These are phyloP conservation scores for Geosmithia putterillii DNA, from an alignment of 2,329 filamentous ascomycete genomes.

Conservation along the genomic window DNA sequence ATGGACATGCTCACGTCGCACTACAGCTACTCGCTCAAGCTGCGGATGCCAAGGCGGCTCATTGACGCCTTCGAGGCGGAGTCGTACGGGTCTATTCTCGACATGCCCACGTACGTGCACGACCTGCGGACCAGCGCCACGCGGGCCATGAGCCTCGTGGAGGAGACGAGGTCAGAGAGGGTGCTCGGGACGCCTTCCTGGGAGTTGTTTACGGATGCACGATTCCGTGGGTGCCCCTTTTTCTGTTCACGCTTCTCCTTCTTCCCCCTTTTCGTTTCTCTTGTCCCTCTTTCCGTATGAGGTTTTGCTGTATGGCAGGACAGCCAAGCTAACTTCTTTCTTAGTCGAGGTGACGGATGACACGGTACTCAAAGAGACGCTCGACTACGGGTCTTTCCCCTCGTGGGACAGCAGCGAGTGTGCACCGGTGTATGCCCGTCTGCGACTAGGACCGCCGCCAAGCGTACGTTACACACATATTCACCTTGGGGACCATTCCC, in stretches of 20 bases:
- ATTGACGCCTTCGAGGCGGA: slow-evolving; percentile 35
- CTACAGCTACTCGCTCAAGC: slow-evolving; percentile 31
- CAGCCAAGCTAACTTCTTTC: background rate
- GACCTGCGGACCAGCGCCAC: slow-evolving; percentile 36
- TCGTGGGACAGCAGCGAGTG: slow-evolving; percentile 26
- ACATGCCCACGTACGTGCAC: slow-evolving; percentile 30
- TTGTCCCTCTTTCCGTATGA: background rate
- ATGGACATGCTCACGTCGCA: slow-evolving; percentile 30
- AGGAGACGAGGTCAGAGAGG: slow-evolving; percentile 34
- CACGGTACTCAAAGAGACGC: slow-evolving; percentile 25
- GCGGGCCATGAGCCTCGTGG: slow-evolving; percentile 36
- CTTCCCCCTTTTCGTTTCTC: background rate
- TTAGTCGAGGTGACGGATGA: slow-evolving; percentile 28
- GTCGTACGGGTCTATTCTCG: slow-evolving; percentile 37
- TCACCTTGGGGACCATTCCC: background rate
- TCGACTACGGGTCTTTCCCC: slow-evolving; percentile 41
- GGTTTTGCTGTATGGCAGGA: background rate
- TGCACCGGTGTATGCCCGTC: slow-evolving; percentile 26
- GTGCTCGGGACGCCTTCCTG: slow-evolving; percentile 26
- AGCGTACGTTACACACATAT: slow-evolving; percentile 26
- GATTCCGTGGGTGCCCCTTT: too few relatives aligned
- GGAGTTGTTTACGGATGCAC: slow-evolving; percentile 26
- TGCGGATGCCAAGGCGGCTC: slow-evolving; percentile 27
- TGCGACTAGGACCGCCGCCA: slow-evolving; percentile 37
- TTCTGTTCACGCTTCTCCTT: slow-evolving; percentile 15